Evolutionary conservation across 306 rosid species (phyloP).

Genomic region (Cicer chorassanicum): DNA sequence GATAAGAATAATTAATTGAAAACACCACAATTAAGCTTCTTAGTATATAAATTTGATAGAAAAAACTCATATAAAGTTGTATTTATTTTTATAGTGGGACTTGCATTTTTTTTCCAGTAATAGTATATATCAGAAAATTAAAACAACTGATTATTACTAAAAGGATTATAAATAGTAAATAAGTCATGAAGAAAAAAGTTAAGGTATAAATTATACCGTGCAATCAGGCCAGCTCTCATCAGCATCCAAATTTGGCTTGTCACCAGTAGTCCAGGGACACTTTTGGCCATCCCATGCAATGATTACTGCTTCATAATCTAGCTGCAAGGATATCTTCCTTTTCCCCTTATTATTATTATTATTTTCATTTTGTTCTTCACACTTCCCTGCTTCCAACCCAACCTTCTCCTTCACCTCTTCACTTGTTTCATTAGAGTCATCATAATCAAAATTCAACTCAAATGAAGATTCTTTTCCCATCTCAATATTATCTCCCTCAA

Average conservation of each 20-base stretch:
- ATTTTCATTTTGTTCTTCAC: conserved; percentile 29
- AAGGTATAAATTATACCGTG: conserved; percentile 52
- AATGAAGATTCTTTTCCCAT: conserved; percentile 66
- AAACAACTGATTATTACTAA: no score
- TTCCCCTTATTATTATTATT: conserved; percentile 23
- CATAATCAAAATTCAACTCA: conserved; percentile 65
- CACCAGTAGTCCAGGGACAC: conserved; percentile 76
- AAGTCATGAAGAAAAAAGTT: neutral
- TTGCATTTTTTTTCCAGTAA: no score
- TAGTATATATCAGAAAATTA: no score
- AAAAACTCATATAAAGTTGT: no score
- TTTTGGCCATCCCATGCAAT: conserved; percentile 74
- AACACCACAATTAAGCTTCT: neutral
- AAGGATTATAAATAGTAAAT: neutral
- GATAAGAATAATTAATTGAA: neutral
- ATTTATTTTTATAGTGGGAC: no score
- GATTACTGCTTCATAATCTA: conserved; percentile 80
- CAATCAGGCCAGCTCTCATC: conserved; percentile 58
- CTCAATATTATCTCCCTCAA: conserved; percentile 46
- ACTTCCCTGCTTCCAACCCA: neutral
- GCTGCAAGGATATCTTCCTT: conserved; percentile 63
- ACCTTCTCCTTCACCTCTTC: conserved; percentile 52
- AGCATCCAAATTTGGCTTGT: conserved; percentile 64
- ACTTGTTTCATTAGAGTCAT: conserved; percentile 47
- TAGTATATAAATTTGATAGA: no score